Evolutionary conservation across 768 basidiomycete species (phyloP), one percentile per base, ranked within the genome.

Genomic region (Asterophora lycoperdoides): DNA sequence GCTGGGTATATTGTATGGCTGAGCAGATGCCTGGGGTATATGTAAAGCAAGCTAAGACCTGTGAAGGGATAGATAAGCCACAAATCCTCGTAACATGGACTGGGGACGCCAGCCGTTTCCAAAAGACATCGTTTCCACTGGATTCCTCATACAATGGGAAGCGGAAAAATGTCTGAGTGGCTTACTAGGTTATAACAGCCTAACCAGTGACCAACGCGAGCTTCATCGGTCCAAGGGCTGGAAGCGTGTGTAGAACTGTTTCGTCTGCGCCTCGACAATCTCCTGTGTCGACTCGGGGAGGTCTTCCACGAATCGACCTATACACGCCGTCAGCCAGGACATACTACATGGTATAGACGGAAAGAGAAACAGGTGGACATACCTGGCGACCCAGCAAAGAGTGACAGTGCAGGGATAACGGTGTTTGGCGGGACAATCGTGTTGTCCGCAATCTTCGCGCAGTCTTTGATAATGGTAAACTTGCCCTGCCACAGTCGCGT

Each of bases 381-480:
- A 91, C 93, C 93, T 66, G 96, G 95, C 34, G 89, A 92, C 8
- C 95, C 96, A 13, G 81, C 67, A 66, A 94, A 97, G 5, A 86
- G 70, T 0, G 92, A 79, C 51, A 97, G 68, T 2, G 92, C 89
- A 1, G 95, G 93, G 8, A 98, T 82, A 41, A 97, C 92, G 1
- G 93, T 93, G 48, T 91, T 93, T 3, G 93, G 86, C 1, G 94
- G 90, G 11, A 98, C 70, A 32, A 98, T 81, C 0, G 92, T 89
- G 55, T 88, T 86, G 64, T 97, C 94, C 23, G 86, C 85, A 18
- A 99, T 83, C 52, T 81, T 84, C 3, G 88, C 90, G 56, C 93
- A 94, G 61, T 98, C 95, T 63, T 97, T 96, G 65, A 97, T 93
- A 49, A 95, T 93, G 0, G 87, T 85, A 60, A 98, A 96, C 65